Evolutionary conservation across 1,284 basidiomycete species (phyloP).

Genomic region (Austroboletus niveus): DNA sequence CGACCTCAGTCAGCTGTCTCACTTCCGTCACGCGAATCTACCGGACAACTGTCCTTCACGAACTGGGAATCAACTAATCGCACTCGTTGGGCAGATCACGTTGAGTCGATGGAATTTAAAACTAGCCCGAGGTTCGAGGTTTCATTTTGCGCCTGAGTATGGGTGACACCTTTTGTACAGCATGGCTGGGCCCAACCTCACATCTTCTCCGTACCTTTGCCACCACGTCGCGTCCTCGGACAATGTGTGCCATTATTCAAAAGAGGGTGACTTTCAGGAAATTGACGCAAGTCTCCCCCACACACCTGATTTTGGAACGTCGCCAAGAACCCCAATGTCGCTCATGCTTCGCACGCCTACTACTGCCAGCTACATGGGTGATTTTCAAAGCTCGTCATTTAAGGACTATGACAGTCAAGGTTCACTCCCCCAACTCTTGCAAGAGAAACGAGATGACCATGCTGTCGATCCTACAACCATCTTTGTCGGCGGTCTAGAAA

Average conservation of each 20-base stretch:
- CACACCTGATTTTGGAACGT: slow-evolving; percentile 46
- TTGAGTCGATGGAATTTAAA: slow-evolving; percentile 14
- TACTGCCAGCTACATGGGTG: slow-evolving; percentile 33
- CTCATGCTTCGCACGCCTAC: slow-evolving; percentile 47
- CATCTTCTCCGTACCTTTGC: slow-evolving; percentile 15
- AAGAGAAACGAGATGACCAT: slow-evolving; percentile 26
- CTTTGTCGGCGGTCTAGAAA: slow-evolving; percentile 73
- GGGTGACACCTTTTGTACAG: slow-evolving; percentile 14
- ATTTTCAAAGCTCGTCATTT: slow-evolving; percentile 31
- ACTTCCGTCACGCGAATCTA: slow-evolving; percentile 31
- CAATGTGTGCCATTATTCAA: slow-evolving; percentile 7
- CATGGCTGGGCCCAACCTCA: slow-evolving; percentile 4
- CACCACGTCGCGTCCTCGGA: slow-evolving; percentile 12
- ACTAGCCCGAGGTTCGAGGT: slow-evolving; percentile 14
- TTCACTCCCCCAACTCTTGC: slow-evolving; percentile 15
- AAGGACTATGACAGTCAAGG: slow-evolving; percentile 21
- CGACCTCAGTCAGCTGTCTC: slow-evolving; percentile 19
- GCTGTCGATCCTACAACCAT: slow-evolving; percentile 64
- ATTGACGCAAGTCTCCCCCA: slow-evolving; percentile 39
- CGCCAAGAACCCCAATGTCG: slow-evolving; percentile 48
- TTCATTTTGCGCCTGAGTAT: neutral
- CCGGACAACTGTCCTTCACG: slow-evolving; percentile 28
- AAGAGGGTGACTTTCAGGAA: slow-evolving; percentile 30
- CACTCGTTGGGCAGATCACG: slow-evolving; percentile 20
- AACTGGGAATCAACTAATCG: slow-evolving; percentile 27